Evolutionary conservation across 2,329 filamentous ascomycete species (phyloP), one percentile per base, ranked within the genome.

Genomic region (Fusarium papillatum): DNA sequence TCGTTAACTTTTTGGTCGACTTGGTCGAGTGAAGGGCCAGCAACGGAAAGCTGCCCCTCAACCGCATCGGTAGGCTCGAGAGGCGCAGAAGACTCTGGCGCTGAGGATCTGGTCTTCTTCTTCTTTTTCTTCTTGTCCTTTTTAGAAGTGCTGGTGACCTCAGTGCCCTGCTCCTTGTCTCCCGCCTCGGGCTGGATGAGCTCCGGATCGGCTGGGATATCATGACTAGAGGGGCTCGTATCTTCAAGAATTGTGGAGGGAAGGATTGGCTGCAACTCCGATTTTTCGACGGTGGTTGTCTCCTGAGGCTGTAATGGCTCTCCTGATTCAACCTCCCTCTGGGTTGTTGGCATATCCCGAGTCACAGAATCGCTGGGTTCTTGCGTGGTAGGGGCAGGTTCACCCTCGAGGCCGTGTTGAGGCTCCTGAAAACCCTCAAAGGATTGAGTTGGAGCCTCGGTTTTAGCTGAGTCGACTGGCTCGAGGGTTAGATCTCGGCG

Each of bases 121-220:
- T 78, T 73, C 41, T 73, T 72, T 55, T 73, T 74, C 60, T 78
- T 71, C 57, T 75, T 66, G 46, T 74, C 61, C 59, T 79, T 74
- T 38, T 69, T 72, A 8, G 64, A 64, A 65, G 66, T 7, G 31
- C 16, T 36, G 14, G 9, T 24, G n/a, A 57, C 65, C 38, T 59
- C 34, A 16, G 24, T n/a, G 14, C 22, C 41, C 36, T 46, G 61
- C 17, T 48, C 57, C 16, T 67, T 34, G 11, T 55, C 22, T 16
- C 41, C 11, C 11, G 46, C 11, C 24, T 9, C 50, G 38, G 41
- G 62, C 26, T 50, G 38, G 26, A 19, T 24, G 17, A 38, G 34
- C 24, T 55, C 63, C 53, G 24, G 14, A 55, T 48, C 57, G 14
- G 26, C 19, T 34, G 63, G 65, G 22, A 46, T 14, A 43, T 64